These are phyloP conservation scores for Achlya hypogyna DNA, from an alignment of 352 stramenopile species.

Conservation along the genomic window DNA sequence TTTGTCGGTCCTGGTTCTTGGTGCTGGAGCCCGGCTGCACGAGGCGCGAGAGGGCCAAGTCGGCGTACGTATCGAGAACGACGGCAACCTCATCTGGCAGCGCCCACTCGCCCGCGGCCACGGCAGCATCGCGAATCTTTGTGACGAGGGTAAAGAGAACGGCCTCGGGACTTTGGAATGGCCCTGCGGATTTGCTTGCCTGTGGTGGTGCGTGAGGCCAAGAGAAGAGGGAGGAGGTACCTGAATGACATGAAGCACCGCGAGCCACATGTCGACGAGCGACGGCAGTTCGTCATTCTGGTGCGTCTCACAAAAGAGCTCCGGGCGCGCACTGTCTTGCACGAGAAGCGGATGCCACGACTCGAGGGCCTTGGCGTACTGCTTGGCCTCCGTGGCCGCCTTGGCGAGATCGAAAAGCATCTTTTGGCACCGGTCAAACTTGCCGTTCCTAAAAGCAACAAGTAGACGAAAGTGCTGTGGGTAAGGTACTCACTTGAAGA, in stretches of 20 bases:
- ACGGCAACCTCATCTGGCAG: constrained; percentile 40
- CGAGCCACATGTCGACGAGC: constrained; percentile 56
- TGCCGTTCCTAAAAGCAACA: constrained; percentile 42
- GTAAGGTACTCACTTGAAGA: constrained; percentile 34
- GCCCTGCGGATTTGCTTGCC: not conserved
- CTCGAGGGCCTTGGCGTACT: constrained; percentile 58
- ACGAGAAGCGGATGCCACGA: constrained; percentile 66
- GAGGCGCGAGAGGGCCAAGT: constrained; percentile 45
- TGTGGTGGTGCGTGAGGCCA: not conserved
- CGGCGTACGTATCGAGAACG: constrained; percentile 60
- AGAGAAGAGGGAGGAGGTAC: constrained; percentile 22
- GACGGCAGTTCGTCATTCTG: constrained; percentile 59
- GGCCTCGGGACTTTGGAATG: not conserved
- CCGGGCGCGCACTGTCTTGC: constrained; percentile 20
- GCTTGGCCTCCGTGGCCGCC: constrained; percentile 43
- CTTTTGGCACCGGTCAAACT: constrained; percentile 72
- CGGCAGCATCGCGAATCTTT: constrained; percentile 28
- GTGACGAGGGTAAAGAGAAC: constrained; percentile 28
- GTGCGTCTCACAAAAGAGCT: constrained; percentile 32
- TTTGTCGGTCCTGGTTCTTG: constrained; percentile 29
- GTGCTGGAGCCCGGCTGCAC: constrained; percentile 5
- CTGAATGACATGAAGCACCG: constrained; percentile 66
- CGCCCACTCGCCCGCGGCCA: constrained; percentile 36
- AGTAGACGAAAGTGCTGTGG: not conserved
- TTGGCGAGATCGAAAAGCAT: constrained; percentile 56